These are phyloP conservation scores for Prunus salicina DNA, from an alignment of 306 rosid species.

Conservation along the genomic window DNA sequence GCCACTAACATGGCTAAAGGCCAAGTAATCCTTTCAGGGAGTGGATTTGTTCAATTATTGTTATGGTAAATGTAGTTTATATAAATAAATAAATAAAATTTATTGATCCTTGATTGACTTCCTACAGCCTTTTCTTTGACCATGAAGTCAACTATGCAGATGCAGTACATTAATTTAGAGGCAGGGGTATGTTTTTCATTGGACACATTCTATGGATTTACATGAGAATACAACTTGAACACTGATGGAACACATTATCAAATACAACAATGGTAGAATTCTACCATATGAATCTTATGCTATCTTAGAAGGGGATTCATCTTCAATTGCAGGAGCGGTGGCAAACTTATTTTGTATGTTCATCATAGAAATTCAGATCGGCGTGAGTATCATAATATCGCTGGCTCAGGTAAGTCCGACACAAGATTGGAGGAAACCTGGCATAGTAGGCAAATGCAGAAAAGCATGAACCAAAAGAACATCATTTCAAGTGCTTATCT, in stretches of 20 bases:
- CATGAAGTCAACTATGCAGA: background rate
- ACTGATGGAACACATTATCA: background rate
- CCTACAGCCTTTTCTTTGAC: background rate
- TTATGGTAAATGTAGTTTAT: background rate
- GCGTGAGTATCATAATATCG: slow-evolving; percentile 71
- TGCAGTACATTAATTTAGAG: background rate
- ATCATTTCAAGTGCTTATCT: background rate
- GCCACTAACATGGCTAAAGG: background rate
- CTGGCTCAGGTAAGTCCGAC: slow-evolving; percentile 53
- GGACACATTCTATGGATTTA: background rate
- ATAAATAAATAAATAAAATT: no score
- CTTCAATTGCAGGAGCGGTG: background rate
- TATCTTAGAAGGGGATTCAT: background rate
- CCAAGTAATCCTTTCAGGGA: background rate
- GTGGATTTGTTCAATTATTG: background rate
- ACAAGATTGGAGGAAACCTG: slow-evolving; percentile 79
- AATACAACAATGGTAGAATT: background rate
- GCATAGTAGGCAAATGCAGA: background rate
- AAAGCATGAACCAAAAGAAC: background rate
- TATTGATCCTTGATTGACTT: background rate
- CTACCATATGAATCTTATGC: background rate
- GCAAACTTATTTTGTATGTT: slow-evolving; percentile 24
- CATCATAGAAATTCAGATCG: slow-evolving; percentile 45
- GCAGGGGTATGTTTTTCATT: background rate
- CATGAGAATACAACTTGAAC: background rate